Conservation (phyloP, 768 basidiomycete genomes). For the Erythrobasidium yunnanense region DNA sequence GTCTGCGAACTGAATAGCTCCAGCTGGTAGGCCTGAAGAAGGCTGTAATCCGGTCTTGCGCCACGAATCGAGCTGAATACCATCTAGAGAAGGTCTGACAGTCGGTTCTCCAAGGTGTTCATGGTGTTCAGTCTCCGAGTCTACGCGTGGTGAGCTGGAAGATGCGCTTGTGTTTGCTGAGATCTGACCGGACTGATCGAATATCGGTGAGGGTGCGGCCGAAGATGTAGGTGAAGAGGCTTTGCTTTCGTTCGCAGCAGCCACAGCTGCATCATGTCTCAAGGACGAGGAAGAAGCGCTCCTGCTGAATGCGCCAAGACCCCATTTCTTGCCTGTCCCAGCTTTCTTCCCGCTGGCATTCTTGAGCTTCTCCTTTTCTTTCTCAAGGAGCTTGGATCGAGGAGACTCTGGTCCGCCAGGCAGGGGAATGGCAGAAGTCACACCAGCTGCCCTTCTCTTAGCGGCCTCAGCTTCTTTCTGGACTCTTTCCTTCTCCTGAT, state of each 20-base stretch:
- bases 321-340: conserved; percentile 17
- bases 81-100: conserved; percentile 31
- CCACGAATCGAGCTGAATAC: conserved; percentile 22
- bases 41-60: background rate
- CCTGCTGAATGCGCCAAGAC: conserved; percentile 27
- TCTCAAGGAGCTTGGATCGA: conserved; percentile 27
- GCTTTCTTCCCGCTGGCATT: conserved; percentile 5
- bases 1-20: conserved; percentile 46
- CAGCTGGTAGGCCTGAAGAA: background rate
- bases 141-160: background rate
- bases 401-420: conserved; percentile 15
- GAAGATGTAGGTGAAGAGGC: conserved; percentile 17
- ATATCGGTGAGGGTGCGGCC: conserved; percentile 6
- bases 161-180: background rate
- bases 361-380: conserved; percentile 35
- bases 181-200: background rate
- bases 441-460: conserved; percentile 31
- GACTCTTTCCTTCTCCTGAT: conserved; percentile 36
- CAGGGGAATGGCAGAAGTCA: conserved; percentile 40
- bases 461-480: conserved; percentile 38
- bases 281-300: conserved; percentile 28
- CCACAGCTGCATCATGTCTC: conserved; percentile 27
- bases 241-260: background rate
- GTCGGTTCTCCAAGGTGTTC: conserved; percentile 7
- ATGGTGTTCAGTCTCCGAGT: background rate